Percentiles rank a stretch among this genome's conserved stretches.
phyloP scores from a whole-genome alignment of 805 yeast species.

The Lachancea mirantina region DNA sequence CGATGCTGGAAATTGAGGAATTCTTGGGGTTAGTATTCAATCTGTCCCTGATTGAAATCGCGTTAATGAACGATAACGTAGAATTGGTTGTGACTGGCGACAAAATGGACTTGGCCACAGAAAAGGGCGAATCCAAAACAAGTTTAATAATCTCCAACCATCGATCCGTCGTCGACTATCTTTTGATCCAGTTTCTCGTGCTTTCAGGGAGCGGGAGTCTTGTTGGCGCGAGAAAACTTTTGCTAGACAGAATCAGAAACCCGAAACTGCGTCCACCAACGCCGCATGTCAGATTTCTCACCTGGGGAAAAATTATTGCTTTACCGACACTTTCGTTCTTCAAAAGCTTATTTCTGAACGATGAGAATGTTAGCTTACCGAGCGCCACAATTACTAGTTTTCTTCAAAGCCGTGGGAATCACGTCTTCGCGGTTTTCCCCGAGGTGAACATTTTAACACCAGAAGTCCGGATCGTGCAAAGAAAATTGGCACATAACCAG shows the following conservation, averaged over 20 bases:
- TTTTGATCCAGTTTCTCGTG: constrained; percentile 39
- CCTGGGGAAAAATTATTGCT: constrained; percentile 63
- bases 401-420: constrained; percentile 29
- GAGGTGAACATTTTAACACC: constrained; percentile 69
- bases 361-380: constrained; percentile 58
- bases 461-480: constrained; percentile 42
- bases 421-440: constrained; percentile 73
- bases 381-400: constrained; percentile 32
- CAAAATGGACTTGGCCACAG: constrained; percentile 11
- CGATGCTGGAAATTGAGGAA: constrained; percentile 8
- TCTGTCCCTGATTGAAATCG: constrained; percentile 14
- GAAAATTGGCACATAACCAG: constrained; percentile 42
- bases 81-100: constrained; percentile 22
- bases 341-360: constrained; percentile 43
- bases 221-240: constrained; percentile 17
- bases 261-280: too few relatives aligned
- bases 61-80: constrained; percentile 18
- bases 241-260: constrained; percentile 6
- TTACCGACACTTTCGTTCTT: constrained; percentile 49
- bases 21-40: constrained; percentile 16
- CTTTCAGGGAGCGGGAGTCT: too few relatives aligned
- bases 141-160: constrained; percentile 44
- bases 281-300: constrained; percentile 57
- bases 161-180: constrained; percentile 58
- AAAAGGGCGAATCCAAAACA: constrained; percentile 12